These are phyloP conservation scores for Paramyrothecium roridum DNA, from an alignment of 2,329 filamentous ascomycete genomes.

Conservation along the genomic window DNA sequence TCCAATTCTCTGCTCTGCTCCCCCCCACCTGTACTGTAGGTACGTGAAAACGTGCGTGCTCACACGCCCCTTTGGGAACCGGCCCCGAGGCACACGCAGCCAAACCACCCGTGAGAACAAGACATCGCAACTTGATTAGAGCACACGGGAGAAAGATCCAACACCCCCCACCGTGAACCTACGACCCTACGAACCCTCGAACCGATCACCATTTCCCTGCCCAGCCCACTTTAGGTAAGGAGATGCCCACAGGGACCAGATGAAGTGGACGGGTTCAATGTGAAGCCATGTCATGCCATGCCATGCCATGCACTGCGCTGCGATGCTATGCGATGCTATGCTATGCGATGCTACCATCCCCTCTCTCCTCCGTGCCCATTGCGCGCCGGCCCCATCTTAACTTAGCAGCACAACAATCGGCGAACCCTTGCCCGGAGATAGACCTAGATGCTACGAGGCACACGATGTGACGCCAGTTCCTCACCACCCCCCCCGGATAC, in stretches of 20 bases:
- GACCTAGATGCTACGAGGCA: not conserved
- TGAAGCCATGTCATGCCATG: not conserved
- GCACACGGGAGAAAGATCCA: no score
- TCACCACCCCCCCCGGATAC: not conserved
- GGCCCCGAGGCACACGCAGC: no score
- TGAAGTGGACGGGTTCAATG: not conserved
- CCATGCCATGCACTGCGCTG: not conserved
- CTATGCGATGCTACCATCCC: not conserved
- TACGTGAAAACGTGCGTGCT: no score
- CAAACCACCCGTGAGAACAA: no score
- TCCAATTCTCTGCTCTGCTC: constrained; percentile 1
- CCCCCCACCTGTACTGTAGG: no score
- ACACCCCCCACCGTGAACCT: not conserved
- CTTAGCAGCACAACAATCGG: not conserved
- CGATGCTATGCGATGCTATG: not conserved
- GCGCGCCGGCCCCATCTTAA: not conserved
- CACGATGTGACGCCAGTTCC: not conserved
- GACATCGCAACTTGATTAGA: no score
- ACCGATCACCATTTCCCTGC: not conserved
- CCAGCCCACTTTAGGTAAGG: not conserved
- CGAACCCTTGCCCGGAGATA: not conserved
- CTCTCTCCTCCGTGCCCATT: not conserved
- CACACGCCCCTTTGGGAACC: no score
- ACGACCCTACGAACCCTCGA: not conserved
- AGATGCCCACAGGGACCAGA: not conserved